A percentile compares a stretch with the other conserved stretches of the same genome.
phyloP scores from a whole-genome alignment of 192 early-diverging fungal species.

The Rhizoclosmatium globosum region DNA sequence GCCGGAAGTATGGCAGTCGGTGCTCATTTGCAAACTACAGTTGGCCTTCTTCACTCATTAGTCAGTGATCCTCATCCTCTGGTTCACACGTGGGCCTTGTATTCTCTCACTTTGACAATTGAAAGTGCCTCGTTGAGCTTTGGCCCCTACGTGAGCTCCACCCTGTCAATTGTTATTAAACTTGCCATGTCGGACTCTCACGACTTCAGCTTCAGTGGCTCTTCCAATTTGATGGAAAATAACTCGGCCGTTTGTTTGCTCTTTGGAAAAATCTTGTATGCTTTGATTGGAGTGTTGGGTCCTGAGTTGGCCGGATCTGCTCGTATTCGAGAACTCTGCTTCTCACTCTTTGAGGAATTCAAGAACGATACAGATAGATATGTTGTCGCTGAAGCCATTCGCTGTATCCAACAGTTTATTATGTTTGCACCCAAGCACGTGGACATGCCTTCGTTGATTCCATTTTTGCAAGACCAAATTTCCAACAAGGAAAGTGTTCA shows the following conservation, averaged over 20 bases:
- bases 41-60: conserved; percentile 90
- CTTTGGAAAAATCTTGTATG: conserved; percentile 88
- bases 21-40: conserved; percentile 83
- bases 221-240: conserved; percentile 76
- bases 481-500: conserved; percentile 47
- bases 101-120: conserved; percentile 84
- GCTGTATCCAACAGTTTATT: conserved; percentile 87
- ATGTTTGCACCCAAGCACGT: conserved; percentile 86
- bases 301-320: conserved; percentile 85
- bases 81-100: conserved; percentile 93
- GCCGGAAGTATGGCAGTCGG: conserved; percentile 90
- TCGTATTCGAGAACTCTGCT: conserved; percentile 80
- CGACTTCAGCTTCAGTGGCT: conserved; percentile 76
- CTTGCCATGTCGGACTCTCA: conserved; percentile 89
- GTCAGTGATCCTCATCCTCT: conserved; percentile 91
- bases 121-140: conserved; percentile 93
- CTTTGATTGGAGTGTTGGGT: conserved; percentile 87
- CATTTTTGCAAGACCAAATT: conserved; percentile 79
- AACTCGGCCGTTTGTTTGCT: conserved; percentile 68
- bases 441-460: conserved; percentile 70
- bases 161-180: conserved; percentile 86
- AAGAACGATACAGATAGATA: conserved; percentile 77
- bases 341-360: conserved; percentile 81
- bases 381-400: conserved; percentile 83
- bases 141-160: conserved; percentile 86